Base-by-base conservation (phyloP, 208 protist genomes). In the Leishmania arabica region DNA sequence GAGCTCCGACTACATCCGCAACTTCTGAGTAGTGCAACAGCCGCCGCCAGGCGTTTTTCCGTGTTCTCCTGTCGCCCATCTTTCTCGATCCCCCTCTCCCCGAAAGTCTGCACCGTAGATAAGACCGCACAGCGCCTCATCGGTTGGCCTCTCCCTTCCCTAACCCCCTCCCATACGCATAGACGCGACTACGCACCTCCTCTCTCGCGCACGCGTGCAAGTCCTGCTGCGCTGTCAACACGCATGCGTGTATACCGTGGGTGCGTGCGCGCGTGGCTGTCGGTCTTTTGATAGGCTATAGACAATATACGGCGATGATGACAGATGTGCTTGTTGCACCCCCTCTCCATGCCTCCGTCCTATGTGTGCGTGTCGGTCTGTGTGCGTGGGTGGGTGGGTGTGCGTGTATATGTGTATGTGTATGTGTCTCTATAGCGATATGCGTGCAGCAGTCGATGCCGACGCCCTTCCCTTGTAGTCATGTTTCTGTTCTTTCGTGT, bases 1-100 rank as follows among this genome's bases (percentile, higher is more conserved):
- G 87, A 91, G 85, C 62, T 88, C 96, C 15, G 98, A 99, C 81
- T 99, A 99, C 84, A 97, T 97, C 42, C 90, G 92, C 17, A 96
- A 95, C 83, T 95, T 97, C 66, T 97, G 88, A 89, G 15, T 1
- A 24, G 42, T 24, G 56, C 24, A 34, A 27, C 56, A 21, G 37
- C 21, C 58, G 21, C 40, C 8, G 47, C 65, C 68, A 2, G 8
- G 3, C 31, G 42, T 79, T 78, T 42, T n/a, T 42, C 68, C 34
- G 0, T 60, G 47, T 42, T 71, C 7, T 31, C 9, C 24, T 19
- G 40, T n/a, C 2, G 7, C 40, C 37, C 65, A 21, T 27, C 62
- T 40, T 15, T 13, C 66, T 31, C 17, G 19, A 21, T n/a, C 24
- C 49, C 37, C 27, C 19, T 71, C 31, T 68, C 31, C 8, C 15